Conservation (phyloP, 2,329 filamentous ascomycete genomes). For the Penicillium polonicum region DNA sequence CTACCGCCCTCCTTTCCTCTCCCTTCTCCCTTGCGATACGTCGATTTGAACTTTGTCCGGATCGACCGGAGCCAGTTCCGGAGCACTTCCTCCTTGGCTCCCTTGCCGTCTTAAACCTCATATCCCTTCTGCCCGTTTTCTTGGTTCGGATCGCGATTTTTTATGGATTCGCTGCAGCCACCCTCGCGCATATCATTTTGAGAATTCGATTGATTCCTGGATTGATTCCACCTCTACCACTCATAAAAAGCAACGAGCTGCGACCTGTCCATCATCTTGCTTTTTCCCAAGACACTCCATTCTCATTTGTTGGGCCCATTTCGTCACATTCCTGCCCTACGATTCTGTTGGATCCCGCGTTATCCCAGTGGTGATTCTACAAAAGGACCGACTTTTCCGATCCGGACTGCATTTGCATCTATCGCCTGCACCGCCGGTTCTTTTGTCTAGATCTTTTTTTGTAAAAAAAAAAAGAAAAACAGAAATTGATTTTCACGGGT, state of each 20-base stretch:
- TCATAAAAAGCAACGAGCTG: conserved; percentile 27
- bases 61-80: conserved; percentile 28
- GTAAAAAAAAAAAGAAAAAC: too few species aligned
- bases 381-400: conserved; percentile 38
- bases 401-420: conserved; percentile 36
- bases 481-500: conserved; percentile 15
- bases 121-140: conserved; percentile 28
- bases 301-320: conserved; percentile 23
- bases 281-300: conserved; percentile 1
- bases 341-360: conserved; percentile 26
- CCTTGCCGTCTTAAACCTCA: conserved; percentile 23
- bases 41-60: conserved; percentile 28
- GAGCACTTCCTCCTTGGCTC: conserved; percentile 29
- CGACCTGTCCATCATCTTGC: conserved; percentile 21
- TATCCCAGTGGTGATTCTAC: conserved; percentile 31
- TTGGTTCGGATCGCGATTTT: conserved; percentile 29
- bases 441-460: conserved; percentile 25
- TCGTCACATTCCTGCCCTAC: conserved; percentile 37
- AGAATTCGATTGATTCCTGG: conserved; percentile 4
- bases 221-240: conserved; percentile 4
- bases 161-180: conserved; percentile 27
- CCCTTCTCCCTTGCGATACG: conserved; percentile 37
- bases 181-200: conserved; percentile 25
- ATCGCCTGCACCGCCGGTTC: conserved; percentile 27
- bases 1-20: conserved; percentile 26